Base-by-base conservation (phyloP, 2,329 filamentous ascomycete species). In the Ceratocystis cacaofunesta region DNA sequence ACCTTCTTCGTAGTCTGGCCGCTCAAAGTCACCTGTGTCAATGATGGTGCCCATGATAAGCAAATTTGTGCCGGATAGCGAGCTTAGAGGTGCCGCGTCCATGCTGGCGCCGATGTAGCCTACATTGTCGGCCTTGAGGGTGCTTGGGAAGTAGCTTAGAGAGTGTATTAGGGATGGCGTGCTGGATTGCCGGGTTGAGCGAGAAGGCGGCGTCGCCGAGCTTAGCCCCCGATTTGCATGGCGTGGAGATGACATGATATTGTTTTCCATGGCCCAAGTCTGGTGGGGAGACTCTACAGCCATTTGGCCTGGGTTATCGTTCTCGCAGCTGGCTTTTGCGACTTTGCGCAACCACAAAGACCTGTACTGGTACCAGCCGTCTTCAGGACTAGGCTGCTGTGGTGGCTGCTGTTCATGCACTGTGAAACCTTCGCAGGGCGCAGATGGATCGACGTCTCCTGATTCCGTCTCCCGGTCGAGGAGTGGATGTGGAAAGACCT, bases 11-110 rank as follows among this genome's bases (percentile, higher is more conserved):
- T 84, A 79, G 68, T 90, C 87, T 1, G 80, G 78, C 0, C 82
- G 83, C 60, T 86, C 81, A 71, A 89, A 90, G 57, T 86, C 84
- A 12, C 87, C 85, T 52, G 92, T 82, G 73, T 95, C 88, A 70
- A 94, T 87, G 58, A 88, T 86, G 70, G 87, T 88, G 43, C 89
- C 90, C 52, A 94, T 83, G 64, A 95, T 83, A 0, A 88, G 86
- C n/a, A 94, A 77, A 7, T 83, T 84, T 0, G 87, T 91, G 60
- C 88, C 89, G 70, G 86, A 86, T 71, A 92, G 87, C 6, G 87
- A 85, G 74, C 85, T 89, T 46, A 91, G 75, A 62, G 84, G 83
- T 7, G 82, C 81, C 69, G 82, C 84, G 65, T 86, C 83, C 62
- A 67, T 67, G n/a, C 62, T 61, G 15, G 65, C 57, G 5, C 81